These are phyloP conservation scores for Pseudocercospora macadamiae DNA, from an alignment of 2,329 filamentous ascomycete genomes.

Conservation along the genomic window DNA sequence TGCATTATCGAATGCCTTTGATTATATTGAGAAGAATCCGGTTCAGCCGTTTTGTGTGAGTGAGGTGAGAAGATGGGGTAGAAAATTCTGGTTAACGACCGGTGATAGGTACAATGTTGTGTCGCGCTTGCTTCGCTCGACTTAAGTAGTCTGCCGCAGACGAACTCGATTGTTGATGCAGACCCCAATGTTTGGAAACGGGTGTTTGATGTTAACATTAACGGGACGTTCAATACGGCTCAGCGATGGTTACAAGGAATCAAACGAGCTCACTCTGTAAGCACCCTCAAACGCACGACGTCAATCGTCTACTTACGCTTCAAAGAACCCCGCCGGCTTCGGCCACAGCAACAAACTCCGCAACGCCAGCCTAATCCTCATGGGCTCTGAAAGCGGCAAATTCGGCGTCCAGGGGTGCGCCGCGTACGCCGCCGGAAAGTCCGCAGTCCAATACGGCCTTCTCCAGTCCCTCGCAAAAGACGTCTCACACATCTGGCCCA, in stretches of 20 bases:
- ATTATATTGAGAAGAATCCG: no score
- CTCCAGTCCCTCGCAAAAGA: constrained; percentile 48
- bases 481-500: constrained; percentile 41
- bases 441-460: constrained; percentile 50
- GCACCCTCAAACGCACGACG: no score
- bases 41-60: no score
- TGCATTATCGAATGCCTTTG: no score
- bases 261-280: no score
- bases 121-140: constrained; percentile 51
- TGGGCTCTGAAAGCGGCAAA: constrained; percentile 50
- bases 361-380: constrained; percentile 49
- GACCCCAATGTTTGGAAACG: constrained; percentile 39
- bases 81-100: neutral
- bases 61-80: neutral
- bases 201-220: constrained; percentile 49
- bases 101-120: constrained; percentile 40
- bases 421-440: constrained; percentile 51
- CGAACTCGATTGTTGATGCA: constrained; percentile 42
- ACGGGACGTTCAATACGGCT: constrained; percentile 49
- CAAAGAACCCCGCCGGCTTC: no score
- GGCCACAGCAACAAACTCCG: constrained; percentile 15
- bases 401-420: constrained; percentile 49
- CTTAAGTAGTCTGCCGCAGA: constrained; percentile 46
- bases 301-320: no score
- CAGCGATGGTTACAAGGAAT: constrained; percentile 48